Evolutionary conservation across 345 rosid genomes (phyloP).

Genomic region (Hibiscus tridactylites): DNA sequence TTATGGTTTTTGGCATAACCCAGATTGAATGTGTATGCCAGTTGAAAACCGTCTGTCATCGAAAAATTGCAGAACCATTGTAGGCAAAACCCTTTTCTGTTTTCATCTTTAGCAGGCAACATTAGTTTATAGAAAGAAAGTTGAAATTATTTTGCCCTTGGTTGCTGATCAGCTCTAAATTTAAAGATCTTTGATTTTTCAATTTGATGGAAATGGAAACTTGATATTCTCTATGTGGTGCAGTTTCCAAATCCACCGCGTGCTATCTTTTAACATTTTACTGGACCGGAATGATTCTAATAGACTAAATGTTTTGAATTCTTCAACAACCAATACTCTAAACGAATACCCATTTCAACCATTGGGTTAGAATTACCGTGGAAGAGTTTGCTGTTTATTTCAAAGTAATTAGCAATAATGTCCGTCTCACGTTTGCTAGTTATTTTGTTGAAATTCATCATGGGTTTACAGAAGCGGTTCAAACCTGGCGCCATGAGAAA

Average conservation of each 20-base stretch:
- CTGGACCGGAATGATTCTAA: background rate
- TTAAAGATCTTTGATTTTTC: background rate
- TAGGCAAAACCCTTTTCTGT: background rate
- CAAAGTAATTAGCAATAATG: no score
- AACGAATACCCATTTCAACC: no score
- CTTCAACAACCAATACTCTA: background rate
- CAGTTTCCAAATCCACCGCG: background rate
- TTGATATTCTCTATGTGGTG: background rate
- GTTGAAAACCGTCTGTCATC: no score
- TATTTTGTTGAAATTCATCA: constrained; percentile 17
- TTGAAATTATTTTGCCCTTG: background rate
- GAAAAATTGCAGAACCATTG: background rate
- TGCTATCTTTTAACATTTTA: background rate
- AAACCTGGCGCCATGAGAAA: constrained; percentile 82
- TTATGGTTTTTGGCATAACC: no score
- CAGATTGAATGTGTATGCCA: no score
- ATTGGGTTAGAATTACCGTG: no score
- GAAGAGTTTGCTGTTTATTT: background rate
- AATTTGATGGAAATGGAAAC: background rate
- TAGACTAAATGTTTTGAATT: background rate
- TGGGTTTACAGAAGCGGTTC: constrained; percentile 61
- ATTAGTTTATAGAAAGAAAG: background rate
- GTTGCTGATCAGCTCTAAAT: background rate
- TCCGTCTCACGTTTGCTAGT: constrained; percentile 1
- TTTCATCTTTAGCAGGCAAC: background rate